Conservation (phyloP, 1,284 basidiomycete species). For the Moniliella sp. region DNA sequence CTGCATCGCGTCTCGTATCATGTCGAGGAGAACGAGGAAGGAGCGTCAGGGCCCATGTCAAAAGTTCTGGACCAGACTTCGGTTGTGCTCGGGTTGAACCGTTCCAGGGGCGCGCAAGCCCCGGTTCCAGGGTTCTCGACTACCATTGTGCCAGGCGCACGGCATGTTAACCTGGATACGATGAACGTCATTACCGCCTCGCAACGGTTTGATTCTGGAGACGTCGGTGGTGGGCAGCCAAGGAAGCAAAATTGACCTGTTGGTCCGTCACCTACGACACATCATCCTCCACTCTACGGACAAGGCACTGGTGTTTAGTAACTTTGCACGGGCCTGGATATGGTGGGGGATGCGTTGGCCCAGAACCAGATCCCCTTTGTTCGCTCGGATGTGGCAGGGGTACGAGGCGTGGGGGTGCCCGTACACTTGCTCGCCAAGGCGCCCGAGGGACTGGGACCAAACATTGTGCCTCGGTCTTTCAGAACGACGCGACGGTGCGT, state of each 20-base stretch:
- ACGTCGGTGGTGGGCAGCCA: slow-evolving; percentile 8
- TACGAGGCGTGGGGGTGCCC: slow-evolving; percentile 7
- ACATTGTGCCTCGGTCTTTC: too few relatives aligned
- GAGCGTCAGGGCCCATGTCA: not conserved
- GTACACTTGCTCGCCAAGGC: too few relatives aligned
- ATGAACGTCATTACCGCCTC: too few relatives aligned
- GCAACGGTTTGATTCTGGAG: too few relatives aligned
- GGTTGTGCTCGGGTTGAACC: not conserved
- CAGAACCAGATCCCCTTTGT: slow-evolving; percentile 15
- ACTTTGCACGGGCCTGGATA: slow-evolving; percentile 22
- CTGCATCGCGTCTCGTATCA: slow-evolving; percentile 23
- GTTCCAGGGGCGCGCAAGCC: not conserved
- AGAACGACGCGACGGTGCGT: slow-evolving; percentile 7
- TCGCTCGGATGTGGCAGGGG: slow-evolving; percentile 10
- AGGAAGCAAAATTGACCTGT: slow-evolving; percentile 25
- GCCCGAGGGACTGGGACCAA: too few relatives aligned
- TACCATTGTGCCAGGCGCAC: too few relatives aligned
- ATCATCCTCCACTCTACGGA: slow-evolving; percentile 10
- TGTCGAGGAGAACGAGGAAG: too few relatives aligned
- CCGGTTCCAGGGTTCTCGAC: not conserved
- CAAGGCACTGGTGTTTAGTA: slow-evolving; percentile 26
- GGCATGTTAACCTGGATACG: too few relatives aligned
- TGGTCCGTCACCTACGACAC: slow-evolving; percentile 10
- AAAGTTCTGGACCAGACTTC: not conserved
- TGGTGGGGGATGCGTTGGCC: slow-evolving; percentile 18